Conservation (phyloP, 495 filamentous ascomycete genomes). For the Penicillium simplicissimum region DNA sequence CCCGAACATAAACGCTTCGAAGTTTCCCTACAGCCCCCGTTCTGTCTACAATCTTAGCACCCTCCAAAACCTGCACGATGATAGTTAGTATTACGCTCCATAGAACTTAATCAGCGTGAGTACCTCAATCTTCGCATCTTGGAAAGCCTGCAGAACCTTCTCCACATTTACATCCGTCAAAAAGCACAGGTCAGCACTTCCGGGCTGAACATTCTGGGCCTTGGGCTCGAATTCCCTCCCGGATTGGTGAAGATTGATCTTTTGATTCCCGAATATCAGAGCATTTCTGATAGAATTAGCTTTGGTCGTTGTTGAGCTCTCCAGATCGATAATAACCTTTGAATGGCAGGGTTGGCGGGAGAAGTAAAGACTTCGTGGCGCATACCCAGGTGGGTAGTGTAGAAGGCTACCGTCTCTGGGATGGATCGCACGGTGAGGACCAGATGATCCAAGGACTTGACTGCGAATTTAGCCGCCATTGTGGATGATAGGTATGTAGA, state of each 20-base stretch:
- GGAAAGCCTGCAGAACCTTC: constrained; percentile 34
- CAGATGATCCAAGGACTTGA: constrained; percentile 53
- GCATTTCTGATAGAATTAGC: constrained; percentile 40
- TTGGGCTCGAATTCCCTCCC: constrained; percentile 58
- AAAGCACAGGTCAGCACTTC: constrained; percentile 57
- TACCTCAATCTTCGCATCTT: constrained; percentile 42
- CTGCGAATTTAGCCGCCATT: constrained; percentile 30
- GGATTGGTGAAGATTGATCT: constrained; percentile 55
- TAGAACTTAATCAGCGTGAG: too few species aligned
- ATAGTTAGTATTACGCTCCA: constrained; percentile 6
- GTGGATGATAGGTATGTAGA: neutral
- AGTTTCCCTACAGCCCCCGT: constrained; percentile 52
- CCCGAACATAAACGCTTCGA: constrained; percentile 56
- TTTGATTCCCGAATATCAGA: constrained; percentile 51
- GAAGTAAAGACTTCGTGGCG: constrained; percentile 46
- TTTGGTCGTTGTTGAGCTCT: neutral
- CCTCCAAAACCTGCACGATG: constrained; percentile 35
- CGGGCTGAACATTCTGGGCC: constrained; percentile 46
- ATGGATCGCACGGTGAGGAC: constrained; percentile 54
- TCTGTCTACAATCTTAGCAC: constrained; percentile 47
- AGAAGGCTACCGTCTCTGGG: constrained; percentile 47
- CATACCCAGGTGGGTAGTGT: constrained; percentile 53
- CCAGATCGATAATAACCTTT: constrained; percentile 22
- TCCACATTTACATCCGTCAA: constrained; percentile 47
- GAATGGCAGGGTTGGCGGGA: constrained; percentile 28